Evolutionary conservation across 371 early-diverging fungal species (phyloP).

Genomic region (Saksenaea vasiformis): DNA sequence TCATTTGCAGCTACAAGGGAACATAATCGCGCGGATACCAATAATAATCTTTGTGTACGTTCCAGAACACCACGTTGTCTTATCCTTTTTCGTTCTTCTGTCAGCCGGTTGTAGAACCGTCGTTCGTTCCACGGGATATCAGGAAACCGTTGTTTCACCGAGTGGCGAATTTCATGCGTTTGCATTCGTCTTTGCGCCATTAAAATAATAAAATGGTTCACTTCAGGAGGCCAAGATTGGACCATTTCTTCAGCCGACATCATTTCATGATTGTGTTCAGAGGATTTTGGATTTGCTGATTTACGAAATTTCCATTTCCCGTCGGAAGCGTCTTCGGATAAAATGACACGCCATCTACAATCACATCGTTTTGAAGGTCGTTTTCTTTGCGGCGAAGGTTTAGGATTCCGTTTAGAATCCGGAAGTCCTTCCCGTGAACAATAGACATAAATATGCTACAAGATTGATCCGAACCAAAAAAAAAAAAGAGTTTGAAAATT

Average conservation of each 20-base stretch:
- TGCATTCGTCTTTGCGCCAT: conserved; percentile 42
- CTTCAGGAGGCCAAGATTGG: conserved; percentile 51
- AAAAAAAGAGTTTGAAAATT: background rate
- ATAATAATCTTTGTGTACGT: conserved; percentile 45
- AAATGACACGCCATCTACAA: conserved; percentile 60
- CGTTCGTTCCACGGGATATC: conserved; percentile 63
- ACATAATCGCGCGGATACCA: conserved; percentile 39
- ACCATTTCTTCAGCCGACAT: conserved; percentile 52
- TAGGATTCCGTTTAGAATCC: conserved; percentile 53
- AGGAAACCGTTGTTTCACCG: conserved; percentile 60
- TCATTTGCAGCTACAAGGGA: conserved; percentile 45
- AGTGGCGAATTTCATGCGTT: conserved; percentile 59
- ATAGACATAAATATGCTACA: conserved; percentile 58
- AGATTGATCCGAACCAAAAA: background rate
- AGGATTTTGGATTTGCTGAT: conserved; percentile 56
- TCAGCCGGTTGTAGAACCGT: conserved; percentile 58
- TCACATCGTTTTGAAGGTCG: conserved; percentile 55
- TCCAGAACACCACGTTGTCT: conserved; percentile 44
- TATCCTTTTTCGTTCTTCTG: conserved; percentile 56
- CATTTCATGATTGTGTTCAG: conserved; percentile 59
- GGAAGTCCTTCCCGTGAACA: conserved; percentile 62
- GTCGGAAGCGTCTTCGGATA: conserved; percentile 50
- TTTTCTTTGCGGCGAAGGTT: conserved; percentile 52
- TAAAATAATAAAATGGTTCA: conserved; percentile 45
- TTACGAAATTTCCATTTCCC: conserved; percentile 52